Evolutionary conservation across 768 basidiomycete species (phyloP), one percentile per base, ranked within the genome.

Genomic region (Pleurotus pulmonarius): DNA sequence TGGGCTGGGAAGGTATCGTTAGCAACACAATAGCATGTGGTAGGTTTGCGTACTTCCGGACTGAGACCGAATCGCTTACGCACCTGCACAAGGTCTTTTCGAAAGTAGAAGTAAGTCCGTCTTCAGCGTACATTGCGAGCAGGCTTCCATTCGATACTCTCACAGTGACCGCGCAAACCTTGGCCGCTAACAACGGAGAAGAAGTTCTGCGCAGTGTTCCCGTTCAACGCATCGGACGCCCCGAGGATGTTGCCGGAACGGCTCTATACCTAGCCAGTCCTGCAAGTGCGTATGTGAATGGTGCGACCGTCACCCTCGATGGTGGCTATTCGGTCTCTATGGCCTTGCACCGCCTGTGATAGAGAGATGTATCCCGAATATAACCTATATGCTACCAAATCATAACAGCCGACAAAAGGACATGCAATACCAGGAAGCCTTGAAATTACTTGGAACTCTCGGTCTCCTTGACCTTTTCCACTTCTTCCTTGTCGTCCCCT

Each of bases 11-110:
- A 55, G 77, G 80, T 0, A 81, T 88, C 62, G 75, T 78, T 22
- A 80, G 81, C 63, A 88, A 87, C 64, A 81, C 82, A 12, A 79
- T 88, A 48, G 83, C 85, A 6, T 83, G 83, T 53, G 87, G 76
- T 55, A 20, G 48, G 56, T 60, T 5, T 15, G 24, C 13, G 22
- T 16, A 29, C 20, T 18, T 26, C 37, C 39, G 7, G 24, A 18
- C 41, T 15, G 3, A 13, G 22, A 26, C 26, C 48, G 41, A 44
- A n/a, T 26, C 22, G 22, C 45, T 43, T 22, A 46, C 24, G 11
- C 15, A 34, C n/a, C 29, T 34, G 13, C 40, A 15, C 40, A 60
- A 34, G 59, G 59, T 37, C 67, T 70, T 26, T 78, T 78, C 60
- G 65, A 70, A 53, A 78, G 75, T 62, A 77, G 75, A 69, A 68